Conservation (phyloP, 2,329 filamentous ascomycete species). For the Neopestalotiopsis sp. region DNA sequence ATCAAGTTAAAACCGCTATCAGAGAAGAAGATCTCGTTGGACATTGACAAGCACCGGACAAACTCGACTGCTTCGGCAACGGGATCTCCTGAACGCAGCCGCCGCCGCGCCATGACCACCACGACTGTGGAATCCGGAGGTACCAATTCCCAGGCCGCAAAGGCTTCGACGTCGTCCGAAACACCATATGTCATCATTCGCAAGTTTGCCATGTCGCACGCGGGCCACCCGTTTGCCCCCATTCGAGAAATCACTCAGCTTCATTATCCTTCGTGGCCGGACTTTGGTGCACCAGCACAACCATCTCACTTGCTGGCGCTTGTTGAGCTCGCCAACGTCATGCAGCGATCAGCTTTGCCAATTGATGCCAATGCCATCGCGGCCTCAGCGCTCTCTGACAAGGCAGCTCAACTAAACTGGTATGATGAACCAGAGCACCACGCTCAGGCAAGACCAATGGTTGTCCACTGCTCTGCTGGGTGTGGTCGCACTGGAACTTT, state of each 20-base stretch:
- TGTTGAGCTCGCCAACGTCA: constrained; percentile 85
- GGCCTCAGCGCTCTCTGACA: constrained; percentile 34
- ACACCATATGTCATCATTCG: constrained; percentile 81
- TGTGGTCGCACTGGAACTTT: constrained; percentile 96
- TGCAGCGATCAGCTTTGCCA: constrained; percentile 64
- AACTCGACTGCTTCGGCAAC: constrained; percentile 40
- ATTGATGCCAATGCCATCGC: constrained; percentile 48
- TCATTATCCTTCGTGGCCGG: constrained; percentile 96
- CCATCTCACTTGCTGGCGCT: constrained; percentile 85
- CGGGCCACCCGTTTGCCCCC: constrained; percentile 78
- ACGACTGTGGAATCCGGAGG: constrained; percentile 46
- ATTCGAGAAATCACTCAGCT: constrained; percentile 93
- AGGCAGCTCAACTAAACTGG: constrained; percentile 47
- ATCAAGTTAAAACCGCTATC: constrained; percentile 79
- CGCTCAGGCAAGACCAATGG: constrained; percentile 67
- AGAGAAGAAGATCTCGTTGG: constrained; percentile 81
- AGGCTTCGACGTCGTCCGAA: constrained; percentile 49
- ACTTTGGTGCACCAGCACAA: constrained; percentile 91
- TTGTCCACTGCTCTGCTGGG: constrained; percentile 95
- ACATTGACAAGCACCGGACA: constrained; percentile 62
- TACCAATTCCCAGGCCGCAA: constrained; percentile 33
- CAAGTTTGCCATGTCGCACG: constrained; percentile 84
- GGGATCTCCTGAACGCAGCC: constrained; percentile 43
- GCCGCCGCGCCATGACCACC: constrained; percentile 61
- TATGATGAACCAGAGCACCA: constrained; percentile 66